These are phyloP conservation scores for Eucalyptus curtisii DNA, from an alignment of 345 rosid species.

Conservation along the genomic window DNA sequence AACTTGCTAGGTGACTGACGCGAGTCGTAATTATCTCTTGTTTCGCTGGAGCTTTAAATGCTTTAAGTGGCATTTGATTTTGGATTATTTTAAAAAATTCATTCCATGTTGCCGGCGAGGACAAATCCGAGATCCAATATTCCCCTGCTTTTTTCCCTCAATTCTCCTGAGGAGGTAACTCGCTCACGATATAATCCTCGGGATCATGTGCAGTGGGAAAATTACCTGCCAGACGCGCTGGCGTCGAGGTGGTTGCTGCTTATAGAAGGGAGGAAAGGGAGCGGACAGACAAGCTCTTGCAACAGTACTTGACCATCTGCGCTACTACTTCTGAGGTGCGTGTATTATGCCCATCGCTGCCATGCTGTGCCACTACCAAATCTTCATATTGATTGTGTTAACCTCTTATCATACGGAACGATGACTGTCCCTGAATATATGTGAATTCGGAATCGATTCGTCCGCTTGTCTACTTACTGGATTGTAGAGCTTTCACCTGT, in stretches of 20 bases:
- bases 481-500: background rate
- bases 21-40: background rate
- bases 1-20: background rate
- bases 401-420: background rate
- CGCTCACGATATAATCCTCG: background rate
- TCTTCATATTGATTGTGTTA: background rate
- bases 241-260: conserved; percentile 22
- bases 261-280: conserved; percentile 42
- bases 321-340: conserved; percentile 26
- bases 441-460: background rate
- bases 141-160: background rate
- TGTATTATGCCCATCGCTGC: background rate
- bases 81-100: background rate
- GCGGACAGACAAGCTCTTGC: conserved; percentile 25
- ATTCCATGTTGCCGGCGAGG: background rate
- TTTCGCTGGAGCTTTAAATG: background rate
- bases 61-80: background rate
- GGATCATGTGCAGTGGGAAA: conserved; percentile 46
- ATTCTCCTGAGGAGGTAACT: background rate
- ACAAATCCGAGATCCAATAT: background rate
- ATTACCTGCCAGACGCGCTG: conserved; percentile 53
- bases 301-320: conserved; percentile 22
- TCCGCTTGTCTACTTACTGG: background rate
- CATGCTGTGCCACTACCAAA: background rate
- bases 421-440: background rate